phyloP scores from a whole-genome alignment of 2,329 filamentous ascomycete genomes.

The Cadophora sp. region DNA sequence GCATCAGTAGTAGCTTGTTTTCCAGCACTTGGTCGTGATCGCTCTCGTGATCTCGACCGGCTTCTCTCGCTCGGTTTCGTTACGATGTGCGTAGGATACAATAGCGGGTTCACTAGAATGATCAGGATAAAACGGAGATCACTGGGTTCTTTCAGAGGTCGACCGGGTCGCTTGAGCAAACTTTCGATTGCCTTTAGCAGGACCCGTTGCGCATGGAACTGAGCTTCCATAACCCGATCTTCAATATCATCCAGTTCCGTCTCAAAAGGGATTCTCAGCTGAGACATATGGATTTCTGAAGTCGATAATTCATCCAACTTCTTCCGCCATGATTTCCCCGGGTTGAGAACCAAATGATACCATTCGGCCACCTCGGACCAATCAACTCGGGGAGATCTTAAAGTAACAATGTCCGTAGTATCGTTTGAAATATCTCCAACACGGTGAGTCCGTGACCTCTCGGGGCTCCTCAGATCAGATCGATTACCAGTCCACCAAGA shows the following conservation, averaged over 20 bases:
- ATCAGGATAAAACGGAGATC: conserved; percentile 82
- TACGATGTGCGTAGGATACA: conserved; percentile 56
- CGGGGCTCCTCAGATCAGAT: conserved; percentile 49
- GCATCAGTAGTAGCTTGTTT: background rate
- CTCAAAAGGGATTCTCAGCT: conserved; percentile 34
- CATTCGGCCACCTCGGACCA: conserved; percentile 76
- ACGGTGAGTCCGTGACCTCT: conserved; percentile 46
- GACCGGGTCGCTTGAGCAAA: conserved; percentile 79
- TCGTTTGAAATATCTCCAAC: conserved; percentile 23
- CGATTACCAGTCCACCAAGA: conserved; percentile 77
- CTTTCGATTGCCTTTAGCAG: conserved; percentile 81
- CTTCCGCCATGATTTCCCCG: conserved; percentile 70
- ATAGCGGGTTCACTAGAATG: conserved; percentile 77
- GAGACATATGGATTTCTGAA: conserved; percentile 31
- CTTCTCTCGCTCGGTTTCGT: conserved; percentile 25
- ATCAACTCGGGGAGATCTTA: conserved; percentile 73
- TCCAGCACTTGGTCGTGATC: conserved; percentile 28
- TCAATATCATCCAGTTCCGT: conserved; percentile 53
- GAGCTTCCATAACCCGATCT: conserved; percentile 62
- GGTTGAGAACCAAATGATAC: conserved; percentile 74
- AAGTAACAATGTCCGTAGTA: conserved; percentile 53
- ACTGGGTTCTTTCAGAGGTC: conserved; percentile 69
- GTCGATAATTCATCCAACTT: conserved; percentile 62
- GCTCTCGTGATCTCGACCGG: conserved; percentile 38
- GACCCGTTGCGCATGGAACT: conserved; percentile 71